Base-by-base conservation (phyloP, 2,329 filamentous ascomycete species). In the Penicillium frequentans region DNA sequence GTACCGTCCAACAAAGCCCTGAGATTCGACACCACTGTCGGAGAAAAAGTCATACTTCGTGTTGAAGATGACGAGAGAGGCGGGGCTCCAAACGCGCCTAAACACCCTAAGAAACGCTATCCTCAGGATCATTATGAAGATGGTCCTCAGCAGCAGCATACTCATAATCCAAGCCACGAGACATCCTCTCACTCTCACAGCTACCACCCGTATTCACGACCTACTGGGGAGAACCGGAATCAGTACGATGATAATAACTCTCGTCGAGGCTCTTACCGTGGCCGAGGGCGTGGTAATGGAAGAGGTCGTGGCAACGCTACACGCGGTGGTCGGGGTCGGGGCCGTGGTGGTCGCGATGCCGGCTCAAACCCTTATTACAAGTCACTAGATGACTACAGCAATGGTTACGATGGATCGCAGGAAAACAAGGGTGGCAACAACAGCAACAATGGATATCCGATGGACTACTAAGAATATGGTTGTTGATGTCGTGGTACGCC, bases 31-130 rank as follows among this genome's bases (percentile, higher is more conserved):
- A 92, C 90, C 1, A 86, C 85, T 0, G 90, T 98, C 1, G 90
- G 90, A 19, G 93, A 98, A 76, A 96, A 96, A 77, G 85, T 91
- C 16, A 81, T 95, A 61, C 76, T 98, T 51, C 84, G 90, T 1
- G 87, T 98, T 47, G 91, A 96, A 72, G 81, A 86, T 52, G 90
- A 93, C 13, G 29, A 45, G 19, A 45, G 9, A 23, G 14, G n/a
- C 13, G 29, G 43, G 10, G 11, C 42, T 24, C 42, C 39, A 26
- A 13, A 1, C 19, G 31, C 8, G 9, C 39, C 42, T 27, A 53
- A 46, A 10, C 21, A 45, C 27, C 19, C 13, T 10, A 54, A 54
- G 23, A 54, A 50, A 37, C 50, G 50, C n/a, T 23, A n/a, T 5
- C 39, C 8, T 66, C 84, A 87, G 63, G 84, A 77, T 19, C 80